A percentile compares a stretch with the other conserved stretches of the same genome.
These are phyloP conservation scores for Xerocomus amazonicus DNA, from an alignment of 1,284 basidiomycete species.

Conservation along the genomic window DNA sequence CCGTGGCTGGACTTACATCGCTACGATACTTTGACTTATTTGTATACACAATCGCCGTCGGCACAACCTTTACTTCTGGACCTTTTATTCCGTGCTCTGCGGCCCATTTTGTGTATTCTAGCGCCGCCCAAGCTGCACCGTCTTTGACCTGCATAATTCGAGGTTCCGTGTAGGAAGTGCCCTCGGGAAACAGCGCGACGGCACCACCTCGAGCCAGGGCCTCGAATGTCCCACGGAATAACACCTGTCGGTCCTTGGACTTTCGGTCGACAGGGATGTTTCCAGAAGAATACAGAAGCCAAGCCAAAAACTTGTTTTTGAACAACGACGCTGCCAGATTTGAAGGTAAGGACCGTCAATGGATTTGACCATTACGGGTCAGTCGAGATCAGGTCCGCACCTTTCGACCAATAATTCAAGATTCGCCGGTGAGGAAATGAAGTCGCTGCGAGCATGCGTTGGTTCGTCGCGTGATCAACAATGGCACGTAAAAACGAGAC, in stretches of 20 bases:
- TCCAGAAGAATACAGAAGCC: slow-evolving; percentile 82
- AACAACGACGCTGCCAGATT: slow-evolving; percentile 64
- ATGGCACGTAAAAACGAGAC: slow-evolving; percentile 30
- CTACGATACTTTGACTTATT: slow-evolving; percentile 94
- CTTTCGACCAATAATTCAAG: slow-evolving; percentile 94
- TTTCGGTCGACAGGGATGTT: slow-evolving; percentile 96
- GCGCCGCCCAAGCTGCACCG: slow-evolving; percentile 91
- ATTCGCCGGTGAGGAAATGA: slow-evolving; percentile 76
- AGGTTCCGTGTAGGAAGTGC: slow-evolving; percentile 87
- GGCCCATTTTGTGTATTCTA: slow-evolving; percentile 87
- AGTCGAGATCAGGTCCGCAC: slow-evolving; percentile 32
- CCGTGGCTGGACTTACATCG: slow-evolving; percentile 45
- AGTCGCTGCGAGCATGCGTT: slow-evolving; percentile 47
- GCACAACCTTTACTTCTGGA: slow-evolving; percentile 58
- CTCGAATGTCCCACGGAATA: slow-evolving; percentile 91
- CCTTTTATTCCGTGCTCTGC: slow-evolving; percentile 43
- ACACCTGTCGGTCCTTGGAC: slow-evolving; percentile 81
- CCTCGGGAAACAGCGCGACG: slow-evolving; percentile 94
- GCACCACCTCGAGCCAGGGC: slow-evolving; percentile 74
- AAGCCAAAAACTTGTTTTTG: slow-evolving; percentile 67
- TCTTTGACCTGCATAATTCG: slow-evolving; percentile 93
- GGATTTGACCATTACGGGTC: slow-evolving; percentile 3
- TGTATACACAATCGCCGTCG: slow-evolving; percentile 89
- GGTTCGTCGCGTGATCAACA: slow-evolving; percentile 15
- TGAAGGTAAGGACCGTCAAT: slow-evolving; percentile 7